A percentile compares a stretch with the other conserved stretches of the same genome.
Evolutionary conservation across 345 rosid species (phyloP).

Genomic region (Euclidium syriacum): DNA sequence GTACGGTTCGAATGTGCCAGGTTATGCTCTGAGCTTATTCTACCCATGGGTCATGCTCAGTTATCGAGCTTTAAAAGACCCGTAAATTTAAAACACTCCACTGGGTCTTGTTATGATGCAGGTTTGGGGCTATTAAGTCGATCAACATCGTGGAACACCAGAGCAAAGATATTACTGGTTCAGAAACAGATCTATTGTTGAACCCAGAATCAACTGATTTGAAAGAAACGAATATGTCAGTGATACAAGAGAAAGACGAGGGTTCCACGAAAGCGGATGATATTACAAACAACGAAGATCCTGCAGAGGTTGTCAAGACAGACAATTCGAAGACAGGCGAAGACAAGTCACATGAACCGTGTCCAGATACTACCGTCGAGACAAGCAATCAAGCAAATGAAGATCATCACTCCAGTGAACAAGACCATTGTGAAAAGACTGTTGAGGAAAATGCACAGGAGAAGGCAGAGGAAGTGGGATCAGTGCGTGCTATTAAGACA

Average conservation of each 20-base stretch:
- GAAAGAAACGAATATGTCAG: slow-evolving; percentile 22
- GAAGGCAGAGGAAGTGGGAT: slow-evolving; percentile 15
- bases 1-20: slow-evolving; percentile 83
- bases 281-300: slow-evolving; percentile 16
- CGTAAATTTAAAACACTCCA: slow-evolving; percentile 4
- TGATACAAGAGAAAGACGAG: slow-evolving; percentile 13
- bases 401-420: slow-evolving; percentile 25
- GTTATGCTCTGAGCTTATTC: slow-evolving; percentile 33
- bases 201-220: slow-evolving; percentile 5
- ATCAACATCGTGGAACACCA: slow-evolving; percentile 50
- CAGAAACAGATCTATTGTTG: slow-evolving; percentile 24
- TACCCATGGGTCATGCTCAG: slow-evolving; percentile 16
- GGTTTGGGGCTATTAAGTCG: slow-evolving; percentile 86
- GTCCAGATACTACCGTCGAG: slow-evolving; percentile 23
- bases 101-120: slow-evolving; percentile 36
- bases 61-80: neutral
- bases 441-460: slow-evolving; percentile 22
- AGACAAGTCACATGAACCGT: slow-evolving; percentile 30
- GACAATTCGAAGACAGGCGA: slow-evolving; percentile 23
- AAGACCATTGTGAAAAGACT: slow-evolving; percentile 15
- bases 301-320: slow-evolving; percentile 17
- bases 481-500: slow-evolving; percentile 6
- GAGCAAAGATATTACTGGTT: slow-evolving; percentile 9
- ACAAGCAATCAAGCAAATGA: slow-evolving; percentile 4
- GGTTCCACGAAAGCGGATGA: slow-evolving; percentile 16